Conservation (phyloP, 805 yeast species). For the Candida sphagnicola region DNA sequence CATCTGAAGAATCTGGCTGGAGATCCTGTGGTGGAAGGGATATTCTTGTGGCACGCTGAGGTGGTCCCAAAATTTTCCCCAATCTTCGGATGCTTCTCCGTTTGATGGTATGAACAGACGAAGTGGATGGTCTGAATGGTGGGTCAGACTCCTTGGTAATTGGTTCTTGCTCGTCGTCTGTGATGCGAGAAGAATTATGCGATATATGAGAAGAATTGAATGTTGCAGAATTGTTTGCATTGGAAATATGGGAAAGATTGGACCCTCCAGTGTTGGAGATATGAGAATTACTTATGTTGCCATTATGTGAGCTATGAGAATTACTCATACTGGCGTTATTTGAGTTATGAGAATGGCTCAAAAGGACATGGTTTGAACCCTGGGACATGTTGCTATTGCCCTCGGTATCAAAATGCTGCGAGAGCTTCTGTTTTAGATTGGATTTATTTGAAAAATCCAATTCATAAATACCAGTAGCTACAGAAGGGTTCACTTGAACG, state of each 20-base stretch:
- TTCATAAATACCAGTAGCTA: slow-evolving; percentile 27
- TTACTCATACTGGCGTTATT: not conserved
- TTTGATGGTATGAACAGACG: slow-evolving; percentile 17
- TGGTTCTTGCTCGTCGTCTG: slow-evolving; percentile 2
- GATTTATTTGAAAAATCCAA: slow-evolving; percentile 26
- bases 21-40: not conserved
- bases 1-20: not conserved
- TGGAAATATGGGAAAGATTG: not conserved
- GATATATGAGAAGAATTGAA: slow-evolving; percentile 4
- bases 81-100: slow-evolving; percentile 35
- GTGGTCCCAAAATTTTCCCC: slow-evolving; percentile 45
- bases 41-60: slow-evolving; percentile 40
- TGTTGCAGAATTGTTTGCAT: not conserved
- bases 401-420: slow-evolving; percentile 25
- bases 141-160: not conserved
- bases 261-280: not conserved
- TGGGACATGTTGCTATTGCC: slow-evolving; percentile 1
- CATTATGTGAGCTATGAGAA: slow-evolving; percentile 2
- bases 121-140: slow-evolving; percentile 11
- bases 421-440: slow-evolving; percentile 24
- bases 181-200: slow-evolving; percentile 1
- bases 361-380: too few species aligned
- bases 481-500: not conserved
- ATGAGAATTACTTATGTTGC: not conserved
- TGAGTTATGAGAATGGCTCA: too few species aligned